Conservation (phyloP, 1,139 yeast genomes). For the Yamadazyma trypodendri region DNA sequence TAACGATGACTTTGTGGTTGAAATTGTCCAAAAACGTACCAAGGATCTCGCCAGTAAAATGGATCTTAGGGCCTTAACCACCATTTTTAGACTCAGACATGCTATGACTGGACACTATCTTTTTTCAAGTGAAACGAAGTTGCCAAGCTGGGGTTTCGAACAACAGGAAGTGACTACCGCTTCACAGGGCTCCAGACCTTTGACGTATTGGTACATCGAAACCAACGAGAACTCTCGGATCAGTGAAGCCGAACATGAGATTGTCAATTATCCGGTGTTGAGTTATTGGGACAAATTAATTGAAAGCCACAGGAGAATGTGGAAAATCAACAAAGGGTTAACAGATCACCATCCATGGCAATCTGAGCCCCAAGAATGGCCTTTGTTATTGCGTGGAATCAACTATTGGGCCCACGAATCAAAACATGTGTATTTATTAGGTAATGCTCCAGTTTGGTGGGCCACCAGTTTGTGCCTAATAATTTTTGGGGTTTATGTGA, state of each 20-base stretch:
- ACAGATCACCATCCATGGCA: constrained; percentile 87
- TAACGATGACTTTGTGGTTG: constrained; percentile 92
- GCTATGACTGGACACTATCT: constrained; percentile 87
- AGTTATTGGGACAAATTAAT: constrained; percentile 67
- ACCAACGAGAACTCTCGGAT: constrained; percentile 53
- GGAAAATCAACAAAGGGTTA: constrained; percentile 83
- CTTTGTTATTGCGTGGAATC: constrained; percentile 84
- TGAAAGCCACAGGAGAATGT: constrained; percentile 86
- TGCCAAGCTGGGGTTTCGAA: constrained; percentile 95
- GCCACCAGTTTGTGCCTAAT: constrained; percentile 59
- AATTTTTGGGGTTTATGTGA: constrained; percentile 54
- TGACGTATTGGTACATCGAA: constrained; percentile 88
- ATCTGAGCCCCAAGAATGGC: constrained; percentile 89
- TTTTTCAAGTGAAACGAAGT: constrained; percentile 80
- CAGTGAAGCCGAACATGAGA: constrained; percentile 22
- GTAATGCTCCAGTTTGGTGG: constrained; percentile 94
- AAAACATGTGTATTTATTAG: constrained; percentile 80
- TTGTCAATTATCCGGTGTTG: constrained; percentile 59
- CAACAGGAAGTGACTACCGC: constrained; percentile 98
- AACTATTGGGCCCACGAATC: constrained; percentile 86
- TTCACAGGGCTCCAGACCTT: constrained; percentile 68
- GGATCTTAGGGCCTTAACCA: constrained; percentile 72
- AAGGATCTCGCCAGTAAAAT: constrained; percentile 57
- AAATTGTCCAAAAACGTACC: constrained; percentile 66
- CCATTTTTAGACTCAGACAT: constrained; percentile 84